Evolutionary conservation across 2,329 filamentous ascomycete species (phyloP), one percentile per base, ranked within the genome.

Genomic region (Penicillium aurantiogriseum): DNA sequence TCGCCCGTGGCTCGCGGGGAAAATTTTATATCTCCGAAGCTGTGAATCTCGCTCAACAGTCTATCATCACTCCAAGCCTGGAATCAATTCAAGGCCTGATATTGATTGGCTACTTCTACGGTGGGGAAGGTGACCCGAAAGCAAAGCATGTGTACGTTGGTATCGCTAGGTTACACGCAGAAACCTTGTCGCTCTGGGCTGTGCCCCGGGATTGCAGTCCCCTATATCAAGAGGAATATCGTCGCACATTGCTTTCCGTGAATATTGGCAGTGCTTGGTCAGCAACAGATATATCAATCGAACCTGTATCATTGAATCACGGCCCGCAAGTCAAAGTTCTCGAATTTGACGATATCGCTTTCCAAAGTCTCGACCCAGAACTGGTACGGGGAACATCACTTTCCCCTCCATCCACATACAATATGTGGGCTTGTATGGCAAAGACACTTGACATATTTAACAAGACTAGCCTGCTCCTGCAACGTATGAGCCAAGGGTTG

Each of bases 101-200:
- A 10, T 40, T 66, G 27, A 51, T 66, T 3, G 63, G 61, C 2
- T 60, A 65, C 42, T 66, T 53, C 36, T 61, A 62, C 3, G 61
- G 60, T 5, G 65, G 65, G 5, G 64, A 67, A 46, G 63, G 59
- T 2, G 57, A 62, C 11, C 25, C 53, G 1, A 60, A 64, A 36
- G 58, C 59, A 3, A 67, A 64, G 33, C 63, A 67, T 27, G 51
- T 62, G 5, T 66, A 66, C n/a, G 50, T 60, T 23, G 63, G 63
- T 17, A 51, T 66, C 5, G 65, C 65, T 36, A 58, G 60, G 17
- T 27, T 63, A n/a, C 65, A 67, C 29, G 61, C 65, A 5, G 64
- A 67, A 44, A 56, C 56, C 21, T 27, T 66, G 25, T 51, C 56
- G 5, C 42, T 58, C 6, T 44, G 47, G 46, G 44, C 31, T 17